These are phyloP conservation scores for Coccomyxa sp. DNA, from an alignment of 139 green algal genomes.

Conservation along the genomic window DNA sequence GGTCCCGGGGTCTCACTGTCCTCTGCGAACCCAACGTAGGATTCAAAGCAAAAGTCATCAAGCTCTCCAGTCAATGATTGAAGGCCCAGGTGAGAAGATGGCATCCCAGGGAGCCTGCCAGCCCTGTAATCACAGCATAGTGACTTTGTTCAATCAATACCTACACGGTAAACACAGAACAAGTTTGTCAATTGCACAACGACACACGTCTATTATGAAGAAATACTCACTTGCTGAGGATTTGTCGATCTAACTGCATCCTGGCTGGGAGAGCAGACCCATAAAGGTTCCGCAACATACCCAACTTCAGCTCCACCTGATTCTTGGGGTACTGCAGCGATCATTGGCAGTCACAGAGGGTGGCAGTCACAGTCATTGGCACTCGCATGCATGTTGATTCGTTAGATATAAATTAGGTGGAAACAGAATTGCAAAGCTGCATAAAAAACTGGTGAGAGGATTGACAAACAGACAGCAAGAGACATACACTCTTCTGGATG, in stretches of 20 bases:
- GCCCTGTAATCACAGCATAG: not conserved
- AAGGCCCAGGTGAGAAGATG: slow-evolving; percentile 64
- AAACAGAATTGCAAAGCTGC: not conserved
- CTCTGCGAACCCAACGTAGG: slow-evolving; percentile 56
- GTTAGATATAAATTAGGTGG: not conserved
- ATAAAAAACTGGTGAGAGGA: not conserved
- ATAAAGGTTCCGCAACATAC: slow-evolving; percentile 74
- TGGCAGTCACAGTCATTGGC: too few relatives aligned
- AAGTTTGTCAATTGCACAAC: not conserved
- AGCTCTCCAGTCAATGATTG: slow-evolving; percentile 70
- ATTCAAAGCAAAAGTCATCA: slow-evolving; percentile 75
- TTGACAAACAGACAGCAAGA: too few relatives aligned
- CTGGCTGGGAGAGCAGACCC: slow-evolving; percentile 63
- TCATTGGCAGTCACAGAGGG: not conserved
- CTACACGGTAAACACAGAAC: not conserved
- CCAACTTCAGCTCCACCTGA: slow-evolving; percentile 21
- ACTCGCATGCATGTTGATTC: not conserved
- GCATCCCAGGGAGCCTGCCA: slow-evolving; percentile 57
- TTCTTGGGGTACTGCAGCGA: slow-evolving; percentile 6
- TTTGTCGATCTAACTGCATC: slow-evolving; percentile 74
- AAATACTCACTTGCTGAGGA: slow-evolving; percentile 48
- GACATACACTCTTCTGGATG: slow-evolving; percentile 47
- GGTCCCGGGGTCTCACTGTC: slow-evolving; percentile 28
- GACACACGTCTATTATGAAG: not conserved
- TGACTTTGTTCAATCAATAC: not conserved